These are phyloP conservation scores for Xerocomus nothofagi DNA, from an alignment of 1,284 basidiomycete genomes.

Conservation along the genomic window DNA sequence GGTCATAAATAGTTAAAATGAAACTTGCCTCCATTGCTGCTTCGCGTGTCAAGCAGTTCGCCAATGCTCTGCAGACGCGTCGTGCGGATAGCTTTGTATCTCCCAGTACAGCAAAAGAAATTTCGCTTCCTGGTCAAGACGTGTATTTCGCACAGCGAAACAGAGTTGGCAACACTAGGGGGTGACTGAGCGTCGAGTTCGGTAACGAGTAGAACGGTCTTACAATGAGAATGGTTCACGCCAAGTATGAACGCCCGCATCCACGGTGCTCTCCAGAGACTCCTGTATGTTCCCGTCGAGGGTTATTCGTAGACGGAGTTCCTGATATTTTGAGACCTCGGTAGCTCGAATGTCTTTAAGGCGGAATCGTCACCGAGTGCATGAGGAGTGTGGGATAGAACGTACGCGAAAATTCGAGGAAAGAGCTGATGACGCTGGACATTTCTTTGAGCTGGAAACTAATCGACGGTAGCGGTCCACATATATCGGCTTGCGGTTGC, in stretches of 20 bases:
- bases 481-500: constrained; percentile 28
- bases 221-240: constrained; percentile 33
- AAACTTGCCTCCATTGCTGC: constrained; percentile 30
- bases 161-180: constrained; percentile 18
- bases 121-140: constrained; percentile 29
- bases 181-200: constrained; percentile 11
- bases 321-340: constrained; percentile 25
- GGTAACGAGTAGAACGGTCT: constrained; percentile 1
- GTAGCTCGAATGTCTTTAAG: constrained; percentile 27
- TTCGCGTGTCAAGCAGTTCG: constrained; percentile 31
- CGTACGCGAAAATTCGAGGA: constrained; percentile 30
- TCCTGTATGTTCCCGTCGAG: constrained; percentile 32
- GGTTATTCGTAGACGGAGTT: constrained; percentile 29
- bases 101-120: constrained; percentile 30
- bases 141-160: constrained; percentile 32
- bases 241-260: constrained; percentile 30
- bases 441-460: constrained; percentile 14
- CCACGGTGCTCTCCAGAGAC: constrained; percentile 29
- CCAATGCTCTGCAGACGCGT: constrained; percentile 28
- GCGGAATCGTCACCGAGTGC: neutral
- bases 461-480: constrained; percentile 16
- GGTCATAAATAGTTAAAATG: constrained; percentile 34
- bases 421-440: constrained; percentile 13
- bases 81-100: constrained; percentile 31
- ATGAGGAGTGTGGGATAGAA: neutral